Percentiles rank a stretch among this genome's conserved stretches.
phyloP scores from a whole-genome alignment of 1,284 basidiomycete species.

The Earliella scabrosa region DNA sequence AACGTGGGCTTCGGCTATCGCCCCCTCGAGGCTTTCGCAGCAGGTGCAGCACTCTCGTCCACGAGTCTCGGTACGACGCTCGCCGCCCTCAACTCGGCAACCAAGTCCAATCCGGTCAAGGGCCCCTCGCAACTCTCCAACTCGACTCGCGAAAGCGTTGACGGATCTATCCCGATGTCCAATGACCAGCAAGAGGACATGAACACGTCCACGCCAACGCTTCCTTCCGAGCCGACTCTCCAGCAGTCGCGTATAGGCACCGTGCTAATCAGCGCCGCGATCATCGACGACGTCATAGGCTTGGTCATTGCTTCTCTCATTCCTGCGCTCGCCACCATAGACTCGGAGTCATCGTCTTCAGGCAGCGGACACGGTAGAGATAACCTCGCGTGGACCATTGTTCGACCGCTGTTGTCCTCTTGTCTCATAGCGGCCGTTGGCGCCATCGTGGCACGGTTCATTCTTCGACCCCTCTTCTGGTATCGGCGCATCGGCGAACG shows the following conservation, averaged over 20 bases:
- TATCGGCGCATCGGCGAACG: slow-evolving; percentile 23
- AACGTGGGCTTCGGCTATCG: slow-evolving; percentile 34
- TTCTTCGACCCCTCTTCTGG: slow-evolving; percentile 35
- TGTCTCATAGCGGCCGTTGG: slow-evolving; percentile 38
- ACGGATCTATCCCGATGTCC: not conserved
- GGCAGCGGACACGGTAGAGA: not conserved
- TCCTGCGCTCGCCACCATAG: slow-evolving; percentile 34
- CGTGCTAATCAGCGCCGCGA: slow-evolving; percentile 52
- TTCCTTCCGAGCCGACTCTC: slow-evolving; percentile 30
- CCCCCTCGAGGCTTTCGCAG: slow-evolving; percentile 50
- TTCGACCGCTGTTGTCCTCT: slow-evolving; percentile 44
- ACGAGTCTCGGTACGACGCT: slow-evolving; percentile 61
- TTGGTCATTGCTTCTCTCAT: slow-evolving; percentile 55
- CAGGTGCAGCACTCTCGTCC: slow-evolving; percentile 53
- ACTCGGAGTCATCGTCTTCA: slow-evolving; percentile 11
- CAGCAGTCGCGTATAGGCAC: slow-evolving; percentile 50
- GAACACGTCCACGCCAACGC: not conserved
- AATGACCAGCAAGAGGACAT: not conserved
- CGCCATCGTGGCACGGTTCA: slow-evolving; percentile 30
- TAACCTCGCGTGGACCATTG: slow-evolving; percentile 42
- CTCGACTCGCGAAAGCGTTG: not conserved
- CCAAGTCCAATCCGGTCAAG: not conserved
- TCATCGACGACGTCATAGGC: slow-evolving; percentile 59
- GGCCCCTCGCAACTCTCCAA: not conserved
- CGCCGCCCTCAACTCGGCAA: slow-evolving; percentile 43